Conservation (phyloP, 2,329 filamentous ascomycete species). For the Alternaria arbusti region DNA sequence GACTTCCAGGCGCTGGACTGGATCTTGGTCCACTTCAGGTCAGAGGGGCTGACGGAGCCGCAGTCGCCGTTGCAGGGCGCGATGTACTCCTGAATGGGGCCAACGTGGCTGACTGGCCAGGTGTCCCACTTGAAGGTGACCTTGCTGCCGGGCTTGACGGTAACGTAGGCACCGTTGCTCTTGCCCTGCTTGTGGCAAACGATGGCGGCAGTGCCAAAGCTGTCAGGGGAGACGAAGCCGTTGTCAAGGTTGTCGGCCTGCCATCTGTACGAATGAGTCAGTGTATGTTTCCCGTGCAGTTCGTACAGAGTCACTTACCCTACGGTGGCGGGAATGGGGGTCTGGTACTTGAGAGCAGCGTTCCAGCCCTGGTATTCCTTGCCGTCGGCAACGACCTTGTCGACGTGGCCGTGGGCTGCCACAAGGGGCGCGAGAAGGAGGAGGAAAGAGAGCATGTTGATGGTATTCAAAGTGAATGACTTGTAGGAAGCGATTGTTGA, state of each 20-base stretch:
- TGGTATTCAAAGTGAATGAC: not conserved
- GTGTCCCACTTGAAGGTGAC: constrained; percentile 39
- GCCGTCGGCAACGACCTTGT: constrained; percentile 36
- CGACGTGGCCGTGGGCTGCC: constrained; percentile 42
- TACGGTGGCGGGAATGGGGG: constrained; percentile 36
- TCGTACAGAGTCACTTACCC: constrained; percentile 11
- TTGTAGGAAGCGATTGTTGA: constrained; percentile 1
- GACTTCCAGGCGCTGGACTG: constrained; percentile 29
- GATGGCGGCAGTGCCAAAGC: constrained; percentile 36
- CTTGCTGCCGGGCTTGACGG: constrained; percentile 42
- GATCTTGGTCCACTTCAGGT: constrained; percentile 43
- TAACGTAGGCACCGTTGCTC: constrained; percentile 39
- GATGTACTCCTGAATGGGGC: constrained; percentile 47
- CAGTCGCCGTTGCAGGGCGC: constrained; percentile 39
- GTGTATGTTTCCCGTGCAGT: not conserved
- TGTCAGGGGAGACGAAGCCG: constrained; percentile 42
- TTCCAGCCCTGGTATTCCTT: constrained; percentile 41
- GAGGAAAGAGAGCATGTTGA: constrained; percentile 20
- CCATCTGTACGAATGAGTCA: constrained; percentile 21
- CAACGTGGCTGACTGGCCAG: constrained; percentile 38
- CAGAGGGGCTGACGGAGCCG: constrained; percentile 25
- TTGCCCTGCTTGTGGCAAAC: constrained; percentile 46
- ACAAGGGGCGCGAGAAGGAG: constrained; percentile 28
- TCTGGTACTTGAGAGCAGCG: constrained; percentile 38
- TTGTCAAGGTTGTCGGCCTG: constrained; percentile 45